phyloP scores from a whole-genome alignment of 108 stramenopile species.

The Hondaea fermentalgiana region DNA sequence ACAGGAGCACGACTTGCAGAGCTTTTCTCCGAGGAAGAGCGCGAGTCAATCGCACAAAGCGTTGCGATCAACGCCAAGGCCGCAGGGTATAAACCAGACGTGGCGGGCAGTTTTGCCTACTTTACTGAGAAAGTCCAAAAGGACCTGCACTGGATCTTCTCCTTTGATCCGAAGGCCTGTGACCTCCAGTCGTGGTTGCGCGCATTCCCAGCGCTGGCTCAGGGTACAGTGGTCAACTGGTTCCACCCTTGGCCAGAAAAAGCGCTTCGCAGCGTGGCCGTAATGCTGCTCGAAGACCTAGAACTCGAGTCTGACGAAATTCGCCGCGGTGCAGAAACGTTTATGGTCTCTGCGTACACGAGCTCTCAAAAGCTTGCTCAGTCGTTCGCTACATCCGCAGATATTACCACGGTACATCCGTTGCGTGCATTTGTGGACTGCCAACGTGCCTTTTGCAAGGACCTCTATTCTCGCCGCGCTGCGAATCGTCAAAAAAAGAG shows the following conservation, averaged over 20 bases:
- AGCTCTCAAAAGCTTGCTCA: slow-evolving; percentile 57
- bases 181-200: slow-evolving; percentile 50
- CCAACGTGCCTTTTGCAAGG: slow-evolving; percentile 57
- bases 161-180: slow-evolving; percentile 63
- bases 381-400: slow-evolving; percentile 45
- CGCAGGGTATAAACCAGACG: slow-evolving; percentile 47
- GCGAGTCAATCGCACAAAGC: slow-evolving; percentile 56
- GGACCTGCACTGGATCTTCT: slow-evolving; percentile 65
- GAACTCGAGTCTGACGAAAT: slow-evolving; percentile 27
- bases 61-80: slow-evolving; percentile 39
- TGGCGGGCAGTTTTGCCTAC: slow-evolving; percentile 64
- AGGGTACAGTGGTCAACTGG: slow-evolving; percentile 66
- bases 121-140: slow-evolving; percentile 57
- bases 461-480: slow-evolving; percentile 25
- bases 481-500: slow-evolving; percentile 48
- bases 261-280: slow-evolving; percentile 55
- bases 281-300: slow-evolving; percentile 39
- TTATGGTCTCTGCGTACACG: slow-evolving; percentile 63
- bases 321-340: slow-evolving; percentile 57
- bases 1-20: slow-evolving; percentile 56
- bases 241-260: slow-evolving; percentile 66
- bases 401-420: slow-evolving; percentile 61
- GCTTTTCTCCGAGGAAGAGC: slow-evolving; percentile 62
- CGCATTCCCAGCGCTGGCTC: slow-evolving; percentile 61
- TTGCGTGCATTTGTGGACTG: slow-evolving; percentile 67